A percentile compares a stretch with the other conserved stretches of the same genome.
Conservation (phyloP, 225 moss, liverwort and hornwort species). For the Pseudisothecium myosuroides region DNA sequence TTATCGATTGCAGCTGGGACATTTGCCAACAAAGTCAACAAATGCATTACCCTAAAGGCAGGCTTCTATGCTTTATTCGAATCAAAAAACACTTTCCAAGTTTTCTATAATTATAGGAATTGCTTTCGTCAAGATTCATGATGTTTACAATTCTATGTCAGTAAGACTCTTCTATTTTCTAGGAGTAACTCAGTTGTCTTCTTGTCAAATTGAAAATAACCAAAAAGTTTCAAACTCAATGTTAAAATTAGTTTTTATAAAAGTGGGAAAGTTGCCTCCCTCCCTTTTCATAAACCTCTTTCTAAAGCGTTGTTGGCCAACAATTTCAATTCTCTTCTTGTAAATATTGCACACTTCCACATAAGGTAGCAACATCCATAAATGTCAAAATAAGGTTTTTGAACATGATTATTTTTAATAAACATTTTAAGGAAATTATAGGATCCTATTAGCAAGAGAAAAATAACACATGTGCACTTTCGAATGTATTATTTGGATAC, state of each 20-base stretch:
- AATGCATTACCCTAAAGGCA: fast-evolving
- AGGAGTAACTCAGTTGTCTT: background rate
- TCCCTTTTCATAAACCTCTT: background rate
- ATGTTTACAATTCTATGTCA: background rate
- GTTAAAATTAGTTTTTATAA: background rate
- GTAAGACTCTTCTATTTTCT: background rate
- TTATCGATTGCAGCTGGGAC: fast-evolving
- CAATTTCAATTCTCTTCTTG: too few species aligned
- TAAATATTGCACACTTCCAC: background rate
- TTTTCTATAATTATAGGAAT: fast-evolving
- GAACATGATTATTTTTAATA: too few species aligned
- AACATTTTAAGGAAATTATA: too few species aligned
- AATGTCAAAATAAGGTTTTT: too few species aligned
- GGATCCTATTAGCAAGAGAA: too few species aligned
- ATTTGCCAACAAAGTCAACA: fast-evolving
- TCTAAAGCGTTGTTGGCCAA: too few species aligned
- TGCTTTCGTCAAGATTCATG: background rate
- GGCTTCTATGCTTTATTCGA: background rate
- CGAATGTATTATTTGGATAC: too few species aligned
- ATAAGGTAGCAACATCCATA: too few species aligned
- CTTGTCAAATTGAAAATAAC: background rate
- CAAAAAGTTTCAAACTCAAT: background rate
- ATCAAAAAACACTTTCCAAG: background rate
- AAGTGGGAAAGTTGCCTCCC: background rate
- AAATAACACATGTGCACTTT: too few species aligned